phyloP scores from a whole-genome alignment of 1,284 basidiomycete species.

The Ganoderma leucocontextum region DNA sequence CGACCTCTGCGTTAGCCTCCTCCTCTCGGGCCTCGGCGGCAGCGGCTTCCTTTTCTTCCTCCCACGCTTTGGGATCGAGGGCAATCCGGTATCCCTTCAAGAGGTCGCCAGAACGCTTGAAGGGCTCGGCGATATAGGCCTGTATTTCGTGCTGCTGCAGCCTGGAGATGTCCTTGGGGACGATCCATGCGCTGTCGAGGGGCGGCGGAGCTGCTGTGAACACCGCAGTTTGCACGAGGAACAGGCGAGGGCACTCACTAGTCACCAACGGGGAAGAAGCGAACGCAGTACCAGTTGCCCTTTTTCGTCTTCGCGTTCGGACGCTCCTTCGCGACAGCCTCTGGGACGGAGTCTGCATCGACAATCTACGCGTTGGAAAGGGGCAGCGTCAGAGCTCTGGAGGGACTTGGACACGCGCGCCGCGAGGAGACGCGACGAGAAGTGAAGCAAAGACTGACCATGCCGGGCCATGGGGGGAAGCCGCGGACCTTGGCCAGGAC shows the following conservation, averaged over 20 bases:
- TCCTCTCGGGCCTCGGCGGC: slow-evolving; percentile 58
- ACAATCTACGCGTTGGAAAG: slow-evolving; percentile 63
- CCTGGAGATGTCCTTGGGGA: slow-evolving; percentile 82
- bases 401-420: slow-evolving; percentile 8
- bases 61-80: slow-evolving; percentile 83
- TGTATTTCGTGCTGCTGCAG: slow-evolving; percentile 86
- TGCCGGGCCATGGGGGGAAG: slow-evolving; percentile 92
- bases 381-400: slow-evolving; percentile 18
- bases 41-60: slow-evolving; percentile 60
- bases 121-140: slow-evolving; percentile 78
- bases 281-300: slow-evolving; percentile 77
- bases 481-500: slow-evolving; percentile 95
- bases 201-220: not conserved
- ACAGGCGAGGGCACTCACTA: slow-evolving; percentile 67
- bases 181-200: slow-evolving; percentile 80
- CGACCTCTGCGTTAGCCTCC: slow-evolving; percentile 72
- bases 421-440: slow-evolving; percentile 30
- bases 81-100: slow-evolving; percentile 86
- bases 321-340: slow-evolving; percentile 70
- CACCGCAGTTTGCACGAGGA: slow-evolving; percentile 15
- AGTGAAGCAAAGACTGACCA: slow-evolving; percentile 59
- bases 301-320: slow-evolving; percentile 69
- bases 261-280: slow-evolving; percentile 92
- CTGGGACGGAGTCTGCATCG: slow-evolving; percentile 71
- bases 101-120: slow-evolving; percentile 82